Evolutionary conservation across 371 early-diverging fungal genomes (phyloP), one percentile per base, ranked within the genome.

Genomic region (Rhizomucor pusillus): DNA sequence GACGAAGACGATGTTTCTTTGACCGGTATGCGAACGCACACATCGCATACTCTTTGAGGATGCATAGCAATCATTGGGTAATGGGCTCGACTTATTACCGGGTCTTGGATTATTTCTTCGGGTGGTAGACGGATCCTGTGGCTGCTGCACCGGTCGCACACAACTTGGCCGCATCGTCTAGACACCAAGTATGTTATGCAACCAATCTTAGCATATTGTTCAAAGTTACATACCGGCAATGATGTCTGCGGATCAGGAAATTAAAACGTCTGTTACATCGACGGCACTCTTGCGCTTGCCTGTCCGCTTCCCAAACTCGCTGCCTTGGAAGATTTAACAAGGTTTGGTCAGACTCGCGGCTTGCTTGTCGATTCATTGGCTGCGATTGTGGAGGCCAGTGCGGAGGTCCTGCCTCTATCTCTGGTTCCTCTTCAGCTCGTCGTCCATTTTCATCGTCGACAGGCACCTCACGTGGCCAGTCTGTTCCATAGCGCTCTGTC

Each of bases 91-190:
- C 63, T 64, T 25, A 72, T 65, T 37, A 65, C 57, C 1, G 80
- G 80, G 39, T 76, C 76, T 25, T 72, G 74, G 16, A 79, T 65
- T 18, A 76, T 72, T 54, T 69, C 68, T 9, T 72, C 66, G 3
- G 67, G 68, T 3, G 74, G 77, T 16, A 86, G 50, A 36, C 71
- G 69, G 4, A 74, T 60, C 16, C 85, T 73, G 16, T 74, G 69
- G 23, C 77, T 69, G 19, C 84, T 82, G 62, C 87, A 90, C 9
- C 69, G 65, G 64, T 87, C 88, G 67, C 92, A 91, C 34, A 87
- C 85, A 16, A 90, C 77, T 20, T 75, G 75, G 7, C 92, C 90
- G 71, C 92, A 91, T 22, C 89, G 86, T 51, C 82, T 79, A 49
- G 33, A 45, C 2, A 64, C n/a, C 60, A 52, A 5, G 49, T 18